Evolutionary conservation across 2,329 filamentous ascomycete genomes (phyloP).

Genomic region (Colletotrichum kahawae): DNA sequence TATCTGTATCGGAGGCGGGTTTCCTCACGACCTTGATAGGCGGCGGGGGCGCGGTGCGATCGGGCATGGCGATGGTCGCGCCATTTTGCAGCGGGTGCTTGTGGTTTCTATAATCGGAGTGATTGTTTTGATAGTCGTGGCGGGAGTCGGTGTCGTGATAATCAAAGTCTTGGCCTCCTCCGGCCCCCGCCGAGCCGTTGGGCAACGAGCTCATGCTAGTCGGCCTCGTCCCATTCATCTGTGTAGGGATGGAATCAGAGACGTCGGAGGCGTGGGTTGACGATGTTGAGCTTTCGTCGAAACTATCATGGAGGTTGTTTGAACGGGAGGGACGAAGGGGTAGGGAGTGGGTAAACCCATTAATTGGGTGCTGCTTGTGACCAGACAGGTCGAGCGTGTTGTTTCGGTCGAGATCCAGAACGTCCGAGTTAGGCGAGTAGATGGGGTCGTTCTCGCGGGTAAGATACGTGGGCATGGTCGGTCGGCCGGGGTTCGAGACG

Average conservation of each 20-base stretch:
- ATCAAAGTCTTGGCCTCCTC: conserved; percentile 35
- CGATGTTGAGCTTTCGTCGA: conserved; percentile 59
- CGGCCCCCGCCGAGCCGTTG: conserved; percentile 48
- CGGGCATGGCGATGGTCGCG: conserved; percentile 28
- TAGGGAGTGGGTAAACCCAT: conserved; percentile 34
- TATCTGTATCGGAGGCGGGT: conserved; percentile 25
- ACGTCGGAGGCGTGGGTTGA: conserved; percentile 58
- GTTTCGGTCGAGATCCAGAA: conserved; percentile 48
- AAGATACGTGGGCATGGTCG: conserved; percentile 59
- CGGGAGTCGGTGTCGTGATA: conserved; percentile 29
- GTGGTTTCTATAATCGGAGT: conserved; percentile 33
- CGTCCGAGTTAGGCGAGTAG: conserved; percentile 45
- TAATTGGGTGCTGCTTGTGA: conserved; percentile 36
- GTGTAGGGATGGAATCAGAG: conserved; percentile 49
- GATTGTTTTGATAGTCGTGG: conserved; percentile 28
- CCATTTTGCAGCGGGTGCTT: conserved; percentile 29
- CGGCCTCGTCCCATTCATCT: conserved; percentile 41
- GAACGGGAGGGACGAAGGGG: conserved; percentile 44
- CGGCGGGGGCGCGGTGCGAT: conserved; percentile 28
- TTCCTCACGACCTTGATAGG: conserved; percentile 14
- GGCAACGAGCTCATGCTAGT: conserved; percentile 65
- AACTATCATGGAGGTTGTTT: conserved; percentile 55
- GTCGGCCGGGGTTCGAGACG: conserved; percentile 12
- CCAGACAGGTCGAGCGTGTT: conserved; percentile 38
- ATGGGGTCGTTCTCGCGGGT: conserved; percentile 49